Evolutionary conservation across 2,329 filamentous ascomycete genomes (phyloP).

Genomic region (Paecilomyces dactylethromorphus): DNA sequence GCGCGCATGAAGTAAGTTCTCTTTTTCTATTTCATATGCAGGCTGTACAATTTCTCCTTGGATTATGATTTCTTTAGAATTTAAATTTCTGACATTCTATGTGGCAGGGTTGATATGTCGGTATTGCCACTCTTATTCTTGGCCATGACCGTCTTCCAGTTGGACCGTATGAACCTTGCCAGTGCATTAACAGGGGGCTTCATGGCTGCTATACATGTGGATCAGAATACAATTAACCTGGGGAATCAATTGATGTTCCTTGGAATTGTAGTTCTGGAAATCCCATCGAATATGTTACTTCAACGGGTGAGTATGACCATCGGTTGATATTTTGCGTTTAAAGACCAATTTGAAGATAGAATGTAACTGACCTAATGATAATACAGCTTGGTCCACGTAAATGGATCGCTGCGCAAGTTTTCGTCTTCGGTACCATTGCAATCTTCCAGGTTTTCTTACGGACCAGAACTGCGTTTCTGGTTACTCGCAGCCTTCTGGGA

Average conservation of each 20-base stretch:
- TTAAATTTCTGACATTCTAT: neutral
- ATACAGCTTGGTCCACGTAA: slow-evolving; percentile 38
- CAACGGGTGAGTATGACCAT: slow-evolving; percentile 12
- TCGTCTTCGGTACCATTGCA: slow-evolving; percentile 43
- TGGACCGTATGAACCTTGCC: slow-evolving; percentile 49
- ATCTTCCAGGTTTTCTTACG: slow-evolving; percentile 40
- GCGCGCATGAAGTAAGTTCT: neutral
- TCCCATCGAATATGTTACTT: slow-evolving; percentile 43
- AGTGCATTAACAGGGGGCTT: slow-evolving; percentile 47
- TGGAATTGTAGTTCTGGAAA: slow-evolving; percentile 45
- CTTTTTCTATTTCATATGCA: neutral
- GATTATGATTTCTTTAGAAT: neutral
- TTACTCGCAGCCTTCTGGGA: slow-evolving; percentile 40
- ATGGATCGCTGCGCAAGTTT: slow-evolving; percentile 46
- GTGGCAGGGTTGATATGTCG: slow-evolving; percentile 37
- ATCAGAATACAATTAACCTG: slow-evolving; percentile 45
- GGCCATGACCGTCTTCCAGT: slow-evolving; percentile 46
- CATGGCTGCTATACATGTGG: slow-evolving; percentile 35
- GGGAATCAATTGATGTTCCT: slow-evolving; percentile 51
- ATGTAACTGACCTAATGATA: slow-evolving; percentile 13
- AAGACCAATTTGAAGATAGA: neutral
- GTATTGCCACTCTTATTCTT: slow-evolving; percentile 46
- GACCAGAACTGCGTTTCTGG: slow-evolving; percentile 40
- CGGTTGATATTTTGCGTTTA: neutral
- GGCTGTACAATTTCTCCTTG: neutral